A percentile compares a stretch with the other conserved stretches of the same genome.
phyloP scores from a whole-genome alignment of 495 filamentous ascomycete species.

The Neurospora sublineolata region DNA sequence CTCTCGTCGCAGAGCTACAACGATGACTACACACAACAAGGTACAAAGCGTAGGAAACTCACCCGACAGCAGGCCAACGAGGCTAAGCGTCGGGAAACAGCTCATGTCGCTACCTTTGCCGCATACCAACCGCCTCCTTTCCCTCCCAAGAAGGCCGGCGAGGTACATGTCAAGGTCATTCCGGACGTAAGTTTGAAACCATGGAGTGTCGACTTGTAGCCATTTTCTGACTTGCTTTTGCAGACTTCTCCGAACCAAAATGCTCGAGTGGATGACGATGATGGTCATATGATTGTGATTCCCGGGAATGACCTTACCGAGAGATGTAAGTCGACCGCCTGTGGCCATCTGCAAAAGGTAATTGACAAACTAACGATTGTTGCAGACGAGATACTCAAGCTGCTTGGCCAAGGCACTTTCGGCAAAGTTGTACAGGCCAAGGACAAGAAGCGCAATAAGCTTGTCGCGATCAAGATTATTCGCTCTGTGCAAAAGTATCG shows the following conservation, averaged over 20 bases:
- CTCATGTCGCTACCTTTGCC: slow-evolving; percentile 56
- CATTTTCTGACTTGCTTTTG: slow-evolving; percentile 1
- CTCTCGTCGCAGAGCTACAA: slow-evolving; percentile 48
- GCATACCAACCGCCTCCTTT: slow-evolving; percentile 76
- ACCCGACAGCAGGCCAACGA: slow-evolving; percentile 72
- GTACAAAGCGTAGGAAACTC: slow-evolving; percentile 73
- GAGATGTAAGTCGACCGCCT: slow-evolving; percentile 57
- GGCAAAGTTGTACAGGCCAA: slow-evolving; percentile 93
- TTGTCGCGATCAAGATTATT: slow-evolving; percentile 94
- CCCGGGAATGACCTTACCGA: slow-evolving; percentile 74
- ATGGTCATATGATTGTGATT: slow-evolving; percentile 89
- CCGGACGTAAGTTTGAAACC: slow-evolving; percentile 57
- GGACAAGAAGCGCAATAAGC: slow-evolving; percentile 60
- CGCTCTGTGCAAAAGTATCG: slow-evolving; percentile 96
- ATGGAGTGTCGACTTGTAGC: background rate
- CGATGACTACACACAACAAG: slow-evolving; percentile 44
- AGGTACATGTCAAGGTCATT: slow-evolving; percentile 74
- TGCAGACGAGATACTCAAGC: slow-evolving; percentile 70
- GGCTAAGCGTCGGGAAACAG: slow-evolving; percentile 60
- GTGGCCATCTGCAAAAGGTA: background rate
- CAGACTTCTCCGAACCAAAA: slow-evolving; percentile 44
- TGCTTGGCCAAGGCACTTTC: slow-evolving; percentile 94
- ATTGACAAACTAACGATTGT: background rate
- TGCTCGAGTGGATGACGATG: slow-evolving; percentile 71
- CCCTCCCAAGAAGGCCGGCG: slow-evolving; percentile 81